Conservation (phyloP, 2,329 filamentous ascomycete genomes). For the Scleromitrula shiraiana region DNA sequence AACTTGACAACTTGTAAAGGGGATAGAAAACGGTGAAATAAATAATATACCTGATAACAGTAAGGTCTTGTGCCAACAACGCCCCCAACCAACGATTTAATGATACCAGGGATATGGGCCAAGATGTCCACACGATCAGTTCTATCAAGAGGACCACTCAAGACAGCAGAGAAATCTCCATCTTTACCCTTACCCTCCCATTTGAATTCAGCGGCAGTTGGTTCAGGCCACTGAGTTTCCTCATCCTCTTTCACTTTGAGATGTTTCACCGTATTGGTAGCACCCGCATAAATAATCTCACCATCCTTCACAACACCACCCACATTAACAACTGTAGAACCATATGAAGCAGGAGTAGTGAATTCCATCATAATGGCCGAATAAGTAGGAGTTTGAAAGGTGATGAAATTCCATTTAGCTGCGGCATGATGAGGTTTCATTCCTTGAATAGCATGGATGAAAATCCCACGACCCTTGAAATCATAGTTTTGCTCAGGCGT, state of each 20-base stretch:
- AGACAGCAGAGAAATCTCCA: conserved; percentile 61
- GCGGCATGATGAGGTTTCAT: conserved; percentile 99
- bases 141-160: conserved; percentile 62
- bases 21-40: background rate
- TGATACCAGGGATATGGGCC: conserved; percentile 89
- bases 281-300: conserved; percentile 68
- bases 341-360: conserved; percentile 89
- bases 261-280: conserved; percentile 60
- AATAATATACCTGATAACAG: conserved; percentile 74
- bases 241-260: conserved; percentile 60
- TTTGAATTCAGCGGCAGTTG: conserved; percentile 61
- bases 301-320: conserved; percentile 75
- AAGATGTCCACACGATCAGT: conserved; percentile 88
- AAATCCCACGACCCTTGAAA: conserved; percentile 71
- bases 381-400: conserved; percentile 82
- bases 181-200: conserved; percentile 77
- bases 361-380: conserved; percentile 94
- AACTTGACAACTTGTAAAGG: too few species aligned
- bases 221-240: conserved; percentile 85
- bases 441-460: conserved; percentile 82
- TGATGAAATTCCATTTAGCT: conserved; percentile 83
- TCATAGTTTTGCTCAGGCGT: conserved; percentile 76
- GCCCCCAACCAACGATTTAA: conserved; percentile 85
- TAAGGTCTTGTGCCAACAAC: conserved; percentile 95
- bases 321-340: conserved; percentile 72